Evolutionary conservation across 352 stramenopile genomes (phyloP).

Genomic region (Phytophthora constricta): DNA sequence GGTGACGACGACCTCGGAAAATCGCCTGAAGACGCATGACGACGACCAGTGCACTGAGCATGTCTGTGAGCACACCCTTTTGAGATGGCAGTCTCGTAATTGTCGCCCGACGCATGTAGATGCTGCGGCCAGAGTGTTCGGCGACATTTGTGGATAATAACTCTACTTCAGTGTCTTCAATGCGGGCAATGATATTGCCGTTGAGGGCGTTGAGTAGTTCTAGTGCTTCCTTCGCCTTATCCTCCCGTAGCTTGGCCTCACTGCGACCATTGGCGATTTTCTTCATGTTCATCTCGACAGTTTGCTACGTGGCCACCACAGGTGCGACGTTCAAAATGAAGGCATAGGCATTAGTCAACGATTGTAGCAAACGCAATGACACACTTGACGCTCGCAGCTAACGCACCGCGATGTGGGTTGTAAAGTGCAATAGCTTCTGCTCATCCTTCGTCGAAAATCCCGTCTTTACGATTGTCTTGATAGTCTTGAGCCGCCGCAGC

Average conservation of each 20-base stretch:
- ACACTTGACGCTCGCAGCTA: neutral
- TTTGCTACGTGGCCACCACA: slow-evolving; percentile 36
- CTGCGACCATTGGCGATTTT: slow-evolving; percentile 36
- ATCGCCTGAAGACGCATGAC: slow-evolving; percentile 44
- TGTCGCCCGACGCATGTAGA: slow-evolving; percentile 14
- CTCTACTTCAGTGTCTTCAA: slow-evolving; percentile 14
- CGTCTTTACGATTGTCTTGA: slow-evolving; percentile 30
- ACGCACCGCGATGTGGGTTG: slow-evolving; percentile 57
- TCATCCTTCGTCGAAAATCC: slow-evolving; percentile 71
- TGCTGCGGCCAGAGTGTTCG: neutral
- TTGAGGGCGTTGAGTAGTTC: slow-evolving; percentile 73
- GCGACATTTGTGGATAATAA: slow-evolving; percentile 4
- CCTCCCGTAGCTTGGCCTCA: slow-evolving; percentile 50
- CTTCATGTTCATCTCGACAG: slow-evolving; percentile 59
- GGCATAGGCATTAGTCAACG: neutral
- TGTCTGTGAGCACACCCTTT: slow-evolving; percentile 14
- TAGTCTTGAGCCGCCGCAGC: slow-evolving; percentile 39
- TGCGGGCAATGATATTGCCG: slow-evolving; percentile 31
- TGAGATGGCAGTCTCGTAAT: slow-evolving; percentile 14
- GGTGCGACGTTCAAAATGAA: too few species aligned
- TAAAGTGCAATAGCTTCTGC: slow-evolving; percentile 69
- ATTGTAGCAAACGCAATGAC: neutral
- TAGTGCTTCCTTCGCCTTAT: slow-evolving; percentile 51
- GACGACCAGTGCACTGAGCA: slow-evolving; percentile 29
- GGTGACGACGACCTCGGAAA: slow-evolving; percentile 39